Evolutionary conservation across 2,329 filamentous ascomycete species (phyloP).

Genomic region (Aspergillus awamori): DNA sequence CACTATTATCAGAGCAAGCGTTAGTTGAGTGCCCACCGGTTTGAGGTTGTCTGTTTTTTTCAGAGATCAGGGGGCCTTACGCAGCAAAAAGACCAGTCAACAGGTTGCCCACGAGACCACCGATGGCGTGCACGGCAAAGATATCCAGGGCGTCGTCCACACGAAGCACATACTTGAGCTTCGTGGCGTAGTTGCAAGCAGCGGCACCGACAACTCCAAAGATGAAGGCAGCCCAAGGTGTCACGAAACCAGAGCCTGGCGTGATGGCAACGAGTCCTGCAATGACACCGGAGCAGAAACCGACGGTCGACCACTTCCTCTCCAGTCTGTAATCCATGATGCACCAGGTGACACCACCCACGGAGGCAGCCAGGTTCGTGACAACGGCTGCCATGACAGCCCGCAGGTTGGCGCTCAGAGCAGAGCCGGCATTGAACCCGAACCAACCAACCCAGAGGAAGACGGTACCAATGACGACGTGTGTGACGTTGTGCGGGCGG

Average conservation of each 20-base stretch:
- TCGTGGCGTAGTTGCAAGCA: conserved; percentile 86
- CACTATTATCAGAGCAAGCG: conserved; percentile 40
- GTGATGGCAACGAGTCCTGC: conserved; percentile 87
- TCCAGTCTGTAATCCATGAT: conserved; percentile 86
- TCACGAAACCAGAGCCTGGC: conserved; percentile 82
- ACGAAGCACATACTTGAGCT: conserved; percentile 80
- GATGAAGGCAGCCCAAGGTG: conserved; percentile 79
- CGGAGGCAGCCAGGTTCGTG: conserved; percentile 81
- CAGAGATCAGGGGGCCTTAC: conserved; percentile 42
- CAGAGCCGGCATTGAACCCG: conserved; percentile 88
- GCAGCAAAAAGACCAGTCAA: conserved; percentile 81
- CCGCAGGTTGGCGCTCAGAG: conserved; percentile 77
- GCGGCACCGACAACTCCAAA: conserved; percentile 76
- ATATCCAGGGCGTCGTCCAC: conserved; percentile 88
- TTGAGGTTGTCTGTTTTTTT: background rate
- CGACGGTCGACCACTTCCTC: conserved; percentile 88
- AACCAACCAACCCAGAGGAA: conserved; percentile 97
- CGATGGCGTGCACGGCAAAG: conserved; percentile 79
- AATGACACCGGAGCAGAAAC: conserved; percentile 89
- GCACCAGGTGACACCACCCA: conserved; percentile 88
- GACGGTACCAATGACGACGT: conserved; percentile 88
- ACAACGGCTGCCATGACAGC: conserved; percentile 85
- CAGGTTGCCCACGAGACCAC: conserved; percentile 77
- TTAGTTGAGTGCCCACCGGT: conserved; percentile 16
- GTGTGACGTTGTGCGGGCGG: conserved; percentile 88